Conservation (phyloP, 1,284 basidiomycete species). For the Albatrellus sp. region DNA sequence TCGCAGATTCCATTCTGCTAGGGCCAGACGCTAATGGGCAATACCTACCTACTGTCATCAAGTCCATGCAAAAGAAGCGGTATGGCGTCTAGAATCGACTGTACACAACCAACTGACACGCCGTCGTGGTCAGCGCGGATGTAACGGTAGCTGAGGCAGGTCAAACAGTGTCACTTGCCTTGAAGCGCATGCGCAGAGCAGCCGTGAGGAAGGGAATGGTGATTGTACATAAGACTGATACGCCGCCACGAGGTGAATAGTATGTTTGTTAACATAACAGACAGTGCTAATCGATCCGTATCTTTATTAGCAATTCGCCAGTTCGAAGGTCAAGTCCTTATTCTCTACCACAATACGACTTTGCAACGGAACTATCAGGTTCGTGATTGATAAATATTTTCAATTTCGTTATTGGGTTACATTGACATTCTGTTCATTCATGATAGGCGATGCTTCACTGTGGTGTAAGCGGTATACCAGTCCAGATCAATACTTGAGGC, state of each 20-base stretch:
- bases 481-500: neutral
- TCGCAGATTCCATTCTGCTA: conserved; percentile 75
- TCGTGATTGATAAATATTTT: conserved; percentile 10
- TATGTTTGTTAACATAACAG: neutral
- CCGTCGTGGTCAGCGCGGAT: conserved; percentile 41
- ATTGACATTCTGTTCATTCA: conserved; percentile 6
- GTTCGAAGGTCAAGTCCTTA: conserved; percentile 79
- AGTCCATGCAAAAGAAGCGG: conserved; percentile 93
- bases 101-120: neutral
- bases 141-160: conserved; percentile 86
- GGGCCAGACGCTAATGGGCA: conserved; percentile 93
- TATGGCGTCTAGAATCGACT: conserved; percentile 16
- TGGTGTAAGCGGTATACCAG: conserved; percentile 37
- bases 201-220: conserved; percentile 94
- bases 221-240: conserved; percentile 70
- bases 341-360: conserved; percentile 86
- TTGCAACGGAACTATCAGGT: conserved; percentile 85
- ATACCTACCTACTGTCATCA: conserved; percentile 73
- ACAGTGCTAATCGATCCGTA: conserved; percentile 1
- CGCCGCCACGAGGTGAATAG: conserved; percentile 53
- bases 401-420: conserved; percentile 10
- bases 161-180: conserved; percentile 87
- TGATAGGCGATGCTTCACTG: conserved; percentile 73
- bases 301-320: conserved; percentile 46
- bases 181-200: conserved; percentile 79